phyloP scores from a whole-genome alignment of 2,329 filamentous ascomycete genomes.

The Aplosporella prunicola region DNA sequence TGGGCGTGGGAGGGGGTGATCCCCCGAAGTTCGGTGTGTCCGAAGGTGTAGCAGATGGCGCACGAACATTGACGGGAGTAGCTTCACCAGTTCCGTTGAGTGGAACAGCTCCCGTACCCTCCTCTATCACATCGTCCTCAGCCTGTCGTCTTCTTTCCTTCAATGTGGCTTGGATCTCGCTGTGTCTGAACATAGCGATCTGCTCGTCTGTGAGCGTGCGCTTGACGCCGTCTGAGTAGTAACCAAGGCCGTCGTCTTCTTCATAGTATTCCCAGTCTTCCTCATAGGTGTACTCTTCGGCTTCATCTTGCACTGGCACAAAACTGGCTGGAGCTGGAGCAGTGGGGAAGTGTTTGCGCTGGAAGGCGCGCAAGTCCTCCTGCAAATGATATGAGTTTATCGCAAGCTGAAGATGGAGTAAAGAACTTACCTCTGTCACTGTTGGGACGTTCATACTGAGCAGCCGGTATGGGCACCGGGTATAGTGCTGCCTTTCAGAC shows the following conservation, averaged over 20 bases:
- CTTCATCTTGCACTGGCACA: slow-evolving; percentile 18
- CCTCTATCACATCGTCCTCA: no score
- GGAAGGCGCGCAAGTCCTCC: slow-evolving; percentile 36
- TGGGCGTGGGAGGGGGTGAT: slow-evolving; percentile 12
- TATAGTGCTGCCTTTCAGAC: no score
- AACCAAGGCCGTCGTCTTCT: slow-evolving; percentile 62
- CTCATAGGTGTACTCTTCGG: background rate
- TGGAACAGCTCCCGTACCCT: no score
- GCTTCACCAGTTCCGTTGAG: no score
- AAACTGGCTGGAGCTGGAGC: slow-evolving; percentile 25
- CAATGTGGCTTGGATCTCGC: slow-evolving; percentile 67
- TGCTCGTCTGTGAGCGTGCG: slow-evolving; percentile 86
- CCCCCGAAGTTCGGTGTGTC: no score
- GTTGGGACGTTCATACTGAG: slow-evolving; percentile 23
- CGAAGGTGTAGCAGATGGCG: no score
- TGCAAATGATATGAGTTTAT: slow-evolving; percentile 16
- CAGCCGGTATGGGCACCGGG: no score
- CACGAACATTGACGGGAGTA: no score
- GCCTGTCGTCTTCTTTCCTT: slow-evolving; percentile 30
- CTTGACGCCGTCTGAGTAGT: slow-evolving; percentile 78
- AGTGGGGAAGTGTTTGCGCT: slow-evolving; percentile 34
- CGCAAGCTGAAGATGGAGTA: background rate
- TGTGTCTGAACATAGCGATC: slow-evolving; percentile 82
- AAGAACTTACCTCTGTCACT: slow-evolving; percentile 22
- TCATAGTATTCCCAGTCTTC: slow-evolving; percentile 27